phyloP scores from a whole-genome alignment of 2,329 filamentous ascomycete genomes.

The Diaporthe nobilis region DNA sequence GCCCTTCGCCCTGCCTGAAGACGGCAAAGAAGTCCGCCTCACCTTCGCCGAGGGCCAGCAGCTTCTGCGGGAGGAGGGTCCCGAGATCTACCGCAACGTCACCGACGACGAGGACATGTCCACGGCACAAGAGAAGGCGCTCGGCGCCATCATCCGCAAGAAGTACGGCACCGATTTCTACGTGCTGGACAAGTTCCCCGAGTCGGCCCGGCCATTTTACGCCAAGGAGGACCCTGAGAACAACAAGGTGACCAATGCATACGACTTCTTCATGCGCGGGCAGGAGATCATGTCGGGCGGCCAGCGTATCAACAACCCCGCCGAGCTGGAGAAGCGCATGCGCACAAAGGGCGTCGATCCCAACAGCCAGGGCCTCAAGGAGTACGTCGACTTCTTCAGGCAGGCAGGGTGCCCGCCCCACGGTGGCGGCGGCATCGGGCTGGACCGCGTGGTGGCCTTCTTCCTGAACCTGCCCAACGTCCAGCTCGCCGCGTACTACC shows the following conservation, averaged over 20 bases:
- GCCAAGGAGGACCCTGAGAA: constrained; percentile 83
- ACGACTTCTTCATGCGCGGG: constrained; percentile 91
- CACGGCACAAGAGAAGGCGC: constrained; percentile 88
- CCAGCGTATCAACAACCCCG: constrained; percentile 88
- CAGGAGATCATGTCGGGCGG: constrained; percentile 95
- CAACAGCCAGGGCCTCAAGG: constrained; percentile 80
- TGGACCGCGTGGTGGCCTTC: constrained; percentile 86
- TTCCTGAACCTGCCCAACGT: constrained; percentile 72
- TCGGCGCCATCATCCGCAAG: constrained; percentile 86
- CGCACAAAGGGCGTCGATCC: constrained; percentile 86
- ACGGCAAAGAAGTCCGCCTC: constrained; percentile 81
- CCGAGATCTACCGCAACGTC: constrained; percentile 76
- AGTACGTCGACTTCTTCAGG: constrained; percentile 87
- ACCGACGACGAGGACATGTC: constrained; percentile 83
- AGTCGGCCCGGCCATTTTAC: constrained; percentile 90
- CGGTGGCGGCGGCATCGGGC: constrained; percentile 88
- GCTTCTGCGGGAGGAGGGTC: constrained; percentile 82
- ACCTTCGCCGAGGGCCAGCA: constrained; percentile 84
- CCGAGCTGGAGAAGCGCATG: constrained; percentile 83
- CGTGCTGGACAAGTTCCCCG: constrained; percentile 95
- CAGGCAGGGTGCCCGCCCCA: constrained; percentile 91
- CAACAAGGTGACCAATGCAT: constrained; percentile 75
- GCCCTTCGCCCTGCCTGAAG: constrained; percentile 80
- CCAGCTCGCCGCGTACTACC: constrained; percentile 71
- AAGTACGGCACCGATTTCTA: constrained; percentile 98